A percentile compares a stretch with the other conserved stretches of the same genome.
phyloP scores from a whole-genome alignment of 2,329 filamentous ascomycete species.

The Diaporthe sp. region DNA sequence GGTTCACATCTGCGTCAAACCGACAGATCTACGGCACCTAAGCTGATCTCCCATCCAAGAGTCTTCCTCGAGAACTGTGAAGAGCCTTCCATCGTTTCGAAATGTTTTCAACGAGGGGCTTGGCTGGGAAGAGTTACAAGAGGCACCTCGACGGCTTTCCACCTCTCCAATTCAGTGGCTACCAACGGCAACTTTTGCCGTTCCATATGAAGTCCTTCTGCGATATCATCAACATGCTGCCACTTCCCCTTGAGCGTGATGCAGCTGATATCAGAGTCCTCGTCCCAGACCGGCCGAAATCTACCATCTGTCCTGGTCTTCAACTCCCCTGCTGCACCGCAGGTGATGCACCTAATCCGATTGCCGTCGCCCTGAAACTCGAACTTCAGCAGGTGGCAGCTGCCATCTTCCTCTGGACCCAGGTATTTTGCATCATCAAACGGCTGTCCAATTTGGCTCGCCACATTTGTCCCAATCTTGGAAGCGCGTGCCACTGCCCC shows the following conservation, averaged over 20 bases:
- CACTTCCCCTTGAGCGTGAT: slow-evolving; percentile 7
- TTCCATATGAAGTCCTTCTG: neutral
- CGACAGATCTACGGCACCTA: too few relatives aligned
- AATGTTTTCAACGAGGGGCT: too few relatives aligned
- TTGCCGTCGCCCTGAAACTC: neutral
- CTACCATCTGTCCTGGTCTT: neutral
- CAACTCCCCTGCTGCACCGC: neutral
- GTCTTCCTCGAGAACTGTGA: too few relatives aligned
- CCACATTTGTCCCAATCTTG: slow-evolving; percentile 2
- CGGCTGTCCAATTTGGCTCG: neutral
- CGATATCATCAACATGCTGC: slow-evolving; percentile 15
- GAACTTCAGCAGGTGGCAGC: slow-evolving; percentile 9
- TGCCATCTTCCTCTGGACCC: slow-evolving; percentile 5
- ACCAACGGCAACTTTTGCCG: neutral
- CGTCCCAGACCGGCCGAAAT: neutral
- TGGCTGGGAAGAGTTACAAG: neutral
- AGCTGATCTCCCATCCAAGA: neutral
- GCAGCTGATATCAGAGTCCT: slow-evolving; percentile 4
- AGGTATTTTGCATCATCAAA: neutral
- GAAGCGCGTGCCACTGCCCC: neutral
- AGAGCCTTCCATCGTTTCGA: too few relatives aligned
- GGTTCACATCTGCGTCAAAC: too few relatives aligned
- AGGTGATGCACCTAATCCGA: slow-evolving; percentile 3
- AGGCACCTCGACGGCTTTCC: neutral
- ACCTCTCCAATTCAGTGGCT: neutral